Evolutionary conservation across 2,329 filamentous ascomycete genomes (phyloP), one percentile per base, ranked within the genome.

Genomic region (Onygenales sp.): DNA sequence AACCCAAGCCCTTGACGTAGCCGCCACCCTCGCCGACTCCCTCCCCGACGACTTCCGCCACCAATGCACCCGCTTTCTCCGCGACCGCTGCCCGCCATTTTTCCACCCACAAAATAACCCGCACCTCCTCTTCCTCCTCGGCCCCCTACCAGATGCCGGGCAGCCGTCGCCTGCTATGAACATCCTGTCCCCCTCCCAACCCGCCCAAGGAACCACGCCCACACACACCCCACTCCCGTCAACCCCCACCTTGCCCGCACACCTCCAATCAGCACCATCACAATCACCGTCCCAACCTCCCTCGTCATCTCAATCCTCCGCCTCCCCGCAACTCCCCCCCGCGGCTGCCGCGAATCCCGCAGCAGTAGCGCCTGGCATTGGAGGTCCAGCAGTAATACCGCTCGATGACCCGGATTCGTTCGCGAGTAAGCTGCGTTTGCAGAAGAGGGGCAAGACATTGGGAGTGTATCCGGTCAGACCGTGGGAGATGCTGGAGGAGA

Each of bases 401-500:
- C 51, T 61, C 1, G 67, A 72, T 31, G 61, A 62, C 13, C 51
- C 60, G 6, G 63, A 61, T 52, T 63, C 57, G 43, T 53, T 63
- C 31, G 52, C 61, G 11, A 65, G 63, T 49, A 65, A 65, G 32
- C 64, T 73, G 39, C 67, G 67, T 42, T 58, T 72, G 40, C 68
- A 73, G 54, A 62, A 67, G 34, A 65, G 65, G 32, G 69, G 68
- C 8, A 65, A 66, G 21, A 54, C 63, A 4, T 54, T 67, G 36
- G 69, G 68, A 2, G 56, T 67, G 2, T 72, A 66, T 49, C 64
- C 65, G 2, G 56, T 70, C 8, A 68, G 68, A 21, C 67, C 67
- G 32, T 75, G 72, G 72, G 72, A 75, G 54, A 65, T 74, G 53
- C 63, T 75, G 27, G 70, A 72, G 56, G 72, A 74, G 54, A 68